Conservation (phyloP, 768 basidiomycete species). For the Lactarius pseudohatsudake region DNA sequence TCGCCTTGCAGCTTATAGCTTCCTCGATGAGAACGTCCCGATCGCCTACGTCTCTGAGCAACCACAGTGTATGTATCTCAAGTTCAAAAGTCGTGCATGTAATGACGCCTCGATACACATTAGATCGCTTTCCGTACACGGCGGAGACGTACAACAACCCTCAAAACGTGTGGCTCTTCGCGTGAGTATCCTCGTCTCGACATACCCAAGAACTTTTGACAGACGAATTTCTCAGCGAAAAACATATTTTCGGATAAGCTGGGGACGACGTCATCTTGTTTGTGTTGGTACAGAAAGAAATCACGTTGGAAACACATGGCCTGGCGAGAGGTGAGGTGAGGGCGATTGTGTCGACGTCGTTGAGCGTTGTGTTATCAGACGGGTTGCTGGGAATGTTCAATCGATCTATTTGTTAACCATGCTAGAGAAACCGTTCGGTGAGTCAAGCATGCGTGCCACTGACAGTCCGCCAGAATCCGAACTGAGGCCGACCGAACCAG, state of each 20-base stretch:
- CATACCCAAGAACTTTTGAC: neutral
- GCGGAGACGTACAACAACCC: constrained; percentile 26
- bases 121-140: constrained; percentile 24
- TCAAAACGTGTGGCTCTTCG: constrained; percentile 25
- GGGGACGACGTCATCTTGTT: neutral
- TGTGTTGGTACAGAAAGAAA: neutral
- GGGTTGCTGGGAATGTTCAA: neutral
- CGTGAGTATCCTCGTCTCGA: constrained; percentile 8
- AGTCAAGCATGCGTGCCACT: too few species aligned
- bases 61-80: constrained; percentile 31
- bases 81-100: neutral
- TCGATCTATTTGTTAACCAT: neutral
- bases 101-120: neutral
- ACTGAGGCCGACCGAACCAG: too few species aligned
- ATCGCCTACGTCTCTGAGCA: constrained; percentile 38
- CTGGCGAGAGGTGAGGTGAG: too few species aligned
- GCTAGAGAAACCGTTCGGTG: too few species aligned
- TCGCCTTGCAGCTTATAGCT: constrained; percentile 19
- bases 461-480: too few species aligned
- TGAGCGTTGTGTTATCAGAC: neutral
- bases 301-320: too few species aligned
- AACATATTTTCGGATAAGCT: neutral
- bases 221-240: neutral
- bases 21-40: constrained; percentile 33
- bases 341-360: too few species aligned